Evolutionary conservation across 2,329 filamentous ascomycete species (phyloP).

Genomic region (Pseudogymnoascus sp.): DNA sequence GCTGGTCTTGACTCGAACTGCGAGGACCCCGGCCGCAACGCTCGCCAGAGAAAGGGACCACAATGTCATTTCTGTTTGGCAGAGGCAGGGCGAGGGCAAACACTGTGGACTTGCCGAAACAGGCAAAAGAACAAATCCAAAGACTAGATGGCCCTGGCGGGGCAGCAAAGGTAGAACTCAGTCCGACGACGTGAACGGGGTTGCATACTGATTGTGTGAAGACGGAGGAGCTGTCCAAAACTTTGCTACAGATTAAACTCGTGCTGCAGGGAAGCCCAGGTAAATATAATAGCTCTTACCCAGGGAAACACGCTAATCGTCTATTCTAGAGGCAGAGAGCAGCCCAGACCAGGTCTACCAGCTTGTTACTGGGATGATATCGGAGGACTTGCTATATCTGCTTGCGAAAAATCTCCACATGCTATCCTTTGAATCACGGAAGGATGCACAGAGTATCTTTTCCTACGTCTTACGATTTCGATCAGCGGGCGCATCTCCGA

Average conservation of each 20-base stretch:
- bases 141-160: conserved; percentile 52
- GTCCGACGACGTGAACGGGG: not conserved
- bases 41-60: conserved; percentile 8
- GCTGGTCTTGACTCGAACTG: not conserved
- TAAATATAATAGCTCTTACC: conserved; percentile 34
- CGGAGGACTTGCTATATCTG: conserved; percentile 80
- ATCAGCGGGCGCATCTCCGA: conserved; percentile 54
- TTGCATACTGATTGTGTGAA: conserved; percentile 32
- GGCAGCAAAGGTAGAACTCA: conserved; percentile 44
- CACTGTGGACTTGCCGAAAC: conserved; percentile 44
- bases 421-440: conserved; percentile 90
- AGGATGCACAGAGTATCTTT: conserved; percentile 92
- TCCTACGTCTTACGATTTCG: conserved; percentile 91
- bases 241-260: conserved; percentile 84
- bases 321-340: conserved; percentile 65
- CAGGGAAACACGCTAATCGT: not conserved
- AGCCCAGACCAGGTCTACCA: conserved; percentile 82
- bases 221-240: conserved; percentile 81
- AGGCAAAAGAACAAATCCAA: conserved; percentile 54
- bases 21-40: not conserved
- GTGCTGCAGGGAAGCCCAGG: conserved; percentile 89
- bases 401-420: conserved; percentile 76
- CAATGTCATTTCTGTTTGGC: conserved; percentile 65
- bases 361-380: conserved; percentile 74
- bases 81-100: conserved; percentile 53